These are phyloP conservation scores for Paraconiothyrium brasiliense DNA, from an alignment of 2,329 filamentous ascomycete species.

Conservation along the genomic window DNA sequence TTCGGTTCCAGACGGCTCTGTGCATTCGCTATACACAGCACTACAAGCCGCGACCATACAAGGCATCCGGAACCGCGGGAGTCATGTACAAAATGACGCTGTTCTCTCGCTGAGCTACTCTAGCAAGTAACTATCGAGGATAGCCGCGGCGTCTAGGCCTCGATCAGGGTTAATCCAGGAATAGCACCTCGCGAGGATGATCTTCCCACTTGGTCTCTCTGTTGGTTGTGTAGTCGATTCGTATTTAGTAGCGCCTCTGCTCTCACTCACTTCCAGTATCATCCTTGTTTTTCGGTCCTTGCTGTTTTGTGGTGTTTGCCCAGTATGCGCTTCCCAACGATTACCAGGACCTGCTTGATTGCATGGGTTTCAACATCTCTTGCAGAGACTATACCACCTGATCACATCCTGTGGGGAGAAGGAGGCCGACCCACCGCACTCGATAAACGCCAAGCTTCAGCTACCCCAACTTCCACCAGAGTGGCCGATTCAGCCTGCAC, in stretches of 20 bases:
- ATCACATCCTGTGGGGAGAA: slow-evolving; percentile 35
- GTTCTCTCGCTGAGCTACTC: neutral
- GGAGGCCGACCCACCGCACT: slow-evolving; percentile 25
- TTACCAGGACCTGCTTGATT: slow-evolving; percentile 25
- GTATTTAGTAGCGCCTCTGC: slow-evolving; percentile 4
- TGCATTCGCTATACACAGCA: slow-evolving; percentile 2
- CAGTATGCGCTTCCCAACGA: slow-evolving; percentile 26
- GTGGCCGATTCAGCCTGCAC: slow-evolving; percentile 43
- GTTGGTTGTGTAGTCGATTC: neutral
- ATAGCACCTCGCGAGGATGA: neutral
- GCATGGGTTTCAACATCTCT: slow-evolving; percentile 26
- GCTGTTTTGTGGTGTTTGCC: neutral
- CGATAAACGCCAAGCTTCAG: slow-evolving; percentile 18
- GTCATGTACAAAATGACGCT: neutral
- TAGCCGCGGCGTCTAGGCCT: neutral
- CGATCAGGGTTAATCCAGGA: neutral
- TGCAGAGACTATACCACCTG: slow-evolving; percentile 26
- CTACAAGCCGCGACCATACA: neutral
- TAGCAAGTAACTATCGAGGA: neutral
- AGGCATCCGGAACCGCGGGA: neutral
- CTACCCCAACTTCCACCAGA: slow-evolving; percentile 23
- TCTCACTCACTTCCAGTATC: neutral
- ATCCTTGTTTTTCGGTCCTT: neutral
- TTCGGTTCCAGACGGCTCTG: neutral
- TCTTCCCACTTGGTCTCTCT: neutral